A percentile compares a stretch with the other conserved stretches of the same genome.
Conservation (phyloP, 257 asterid species). For the Gynochthodes officinalis region DNA sequence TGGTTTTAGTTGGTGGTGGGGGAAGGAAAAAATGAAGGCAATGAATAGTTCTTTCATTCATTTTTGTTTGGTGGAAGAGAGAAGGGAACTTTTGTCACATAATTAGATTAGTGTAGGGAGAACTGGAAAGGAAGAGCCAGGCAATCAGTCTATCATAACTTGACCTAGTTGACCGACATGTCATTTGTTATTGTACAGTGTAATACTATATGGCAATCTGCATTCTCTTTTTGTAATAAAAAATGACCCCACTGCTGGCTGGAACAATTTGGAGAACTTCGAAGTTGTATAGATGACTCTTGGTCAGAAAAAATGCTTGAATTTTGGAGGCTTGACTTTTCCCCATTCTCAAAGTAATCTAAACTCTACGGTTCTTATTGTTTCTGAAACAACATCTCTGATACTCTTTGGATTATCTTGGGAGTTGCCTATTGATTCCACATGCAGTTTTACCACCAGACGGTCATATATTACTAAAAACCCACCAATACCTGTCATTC, state of each 20-base stretch:
- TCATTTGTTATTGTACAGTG: background rate
- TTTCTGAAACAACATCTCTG: background rate
- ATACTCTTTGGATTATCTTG: too few species aligned
- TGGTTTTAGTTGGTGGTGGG: too few species aligned
- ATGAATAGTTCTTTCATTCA: too few species aligned
- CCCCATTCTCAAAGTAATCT: background rate
- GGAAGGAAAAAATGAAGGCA: background rate
- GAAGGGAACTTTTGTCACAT: background rate
- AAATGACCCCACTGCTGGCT: background rate
- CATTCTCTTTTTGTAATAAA: background rate
- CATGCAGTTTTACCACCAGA: background rate
- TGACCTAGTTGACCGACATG: background rate
- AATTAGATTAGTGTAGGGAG: too few species aligned
- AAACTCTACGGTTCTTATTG: background rate
- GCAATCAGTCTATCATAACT: background rate
- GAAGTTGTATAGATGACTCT: background rate
- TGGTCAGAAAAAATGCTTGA: background rate
- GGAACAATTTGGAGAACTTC: background rate
- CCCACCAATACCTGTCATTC: background rate
- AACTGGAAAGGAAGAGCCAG: too few species aligned
- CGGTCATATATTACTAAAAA: background rate
- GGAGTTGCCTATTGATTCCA: background rate
- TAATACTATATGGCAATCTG: background rate
- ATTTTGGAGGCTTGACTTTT: background rate
- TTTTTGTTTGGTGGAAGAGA: background rate